Evolutionary conservation across 192 early-diverging fungal genomes (phyloP), one percentile per base, ranked within the genome.

Genomic region (Lunasporangiospora selenospora): DNA sequence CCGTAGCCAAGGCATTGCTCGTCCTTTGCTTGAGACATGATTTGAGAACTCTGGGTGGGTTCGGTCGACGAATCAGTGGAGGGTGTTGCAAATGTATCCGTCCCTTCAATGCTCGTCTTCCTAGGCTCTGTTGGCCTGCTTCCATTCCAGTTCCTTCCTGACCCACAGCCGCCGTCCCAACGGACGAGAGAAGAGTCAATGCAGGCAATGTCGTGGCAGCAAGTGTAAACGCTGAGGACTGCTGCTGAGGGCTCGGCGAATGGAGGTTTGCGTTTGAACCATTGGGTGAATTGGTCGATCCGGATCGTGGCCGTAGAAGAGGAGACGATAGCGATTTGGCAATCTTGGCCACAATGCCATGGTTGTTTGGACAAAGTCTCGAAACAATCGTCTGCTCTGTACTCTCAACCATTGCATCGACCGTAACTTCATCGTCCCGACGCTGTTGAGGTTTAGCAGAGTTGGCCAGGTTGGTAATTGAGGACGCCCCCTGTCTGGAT

Each of bases 321-420:
- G 69, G 48, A 1, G 67, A 62, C 0, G 67, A 62, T 12, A 71
- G 23, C 0, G 67, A 71, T 11, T 62, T 71, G 9, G 67, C 67
- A 21, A 71, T 53, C 24, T 71, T 71, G 11, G 67, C 67, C 3
- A 62, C 58, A 4, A 71, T 32, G 13, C 66, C 58, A 6, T 32
- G 38, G 24, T 40, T 45, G 9, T 6, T 27, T 18, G 12, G 32
- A 12, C 13, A 34, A 19, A 8, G 18, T 15, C n/a, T 24, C 34
- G 18, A 19, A n/a, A 1, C 7, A 3, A 33, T 47, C 12, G 33
- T 18, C 13, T 6, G 11, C 15, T 12, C n/a, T 10, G 19, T n/a
- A n/a, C n/a, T n/a, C n/a, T n/a, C n/a, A n/a, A n/a, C n/a, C n/a
- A n/a, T n/a, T n/a, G n/a, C n/a, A n/a, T n/a, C n/a, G n/a, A n/a